A percentile compares a stretch with the other conserved stretches of the same genome.
Evolutionary conservation across 805 yeast species (phyloP).

Genomic region (Kodamaea kaohsiungensis): DNA sequence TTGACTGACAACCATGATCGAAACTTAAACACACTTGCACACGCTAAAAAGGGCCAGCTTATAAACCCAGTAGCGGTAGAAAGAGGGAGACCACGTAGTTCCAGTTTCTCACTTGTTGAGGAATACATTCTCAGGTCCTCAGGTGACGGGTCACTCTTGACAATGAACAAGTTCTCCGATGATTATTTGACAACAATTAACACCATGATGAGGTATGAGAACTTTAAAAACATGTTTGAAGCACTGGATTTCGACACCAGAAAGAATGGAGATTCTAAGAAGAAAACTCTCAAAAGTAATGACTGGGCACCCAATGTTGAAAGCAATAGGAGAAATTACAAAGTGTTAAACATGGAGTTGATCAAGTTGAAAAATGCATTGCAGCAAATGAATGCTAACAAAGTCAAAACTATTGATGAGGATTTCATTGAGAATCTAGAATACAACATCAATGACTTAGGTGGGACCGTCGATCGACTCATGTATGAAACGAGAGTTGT

Average conservation of each 20-base stretch:
- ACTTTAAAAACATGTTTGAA: background rate
- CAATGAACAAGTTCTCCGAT: constrained; percentile 20
- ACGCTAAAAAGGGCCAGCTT: constrained; percentile 11
- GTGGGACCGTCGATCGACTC: constrained; percentile 38
- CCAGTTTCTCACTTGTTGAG: constrained; percentile 28
- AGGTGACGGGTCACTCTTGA: constrained; percentile 7
- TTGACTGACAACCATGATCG: constrained; percentile 13
- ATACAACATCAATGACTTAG: constrained; percentile 29
- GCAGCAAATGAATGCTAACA: constrained; percentile 25
- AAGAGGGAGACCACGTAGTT: constrained; percentile 14
- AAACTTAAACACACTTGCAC: constrained; percentile 24
- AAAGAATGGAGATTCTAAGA: background rate
- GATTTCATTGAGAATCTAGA: constrained; percentile 31
- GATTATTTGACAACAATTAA: constrained; percentile 19
- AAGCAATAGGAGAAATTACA: constrained; percentile 17
- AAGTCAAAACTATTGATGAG: constrained; percentile 27
- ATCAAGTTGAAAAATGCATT: constrained; percentile 28
- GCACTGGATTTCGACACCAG: background rate
- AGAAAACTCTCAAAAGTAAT: background rate
- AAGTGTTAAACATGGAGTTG: constrained; percentile 32
- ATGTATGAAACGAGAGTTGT: constrained; percentile 44
- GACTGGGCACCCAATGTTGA: background rate
- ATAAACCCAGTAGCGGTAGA: constrained; percentile 8
- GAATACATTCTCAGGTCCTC: constrained; percentile 8
- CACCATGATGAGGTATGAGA: constrained; percentile 22